A percentile compares a stretch with the other conserved stretches of the same genome.
phyloP scores from a whole-genome alignment of 768 basidiomycete genomes.

The Rhizopogon roseolus region DNA sequence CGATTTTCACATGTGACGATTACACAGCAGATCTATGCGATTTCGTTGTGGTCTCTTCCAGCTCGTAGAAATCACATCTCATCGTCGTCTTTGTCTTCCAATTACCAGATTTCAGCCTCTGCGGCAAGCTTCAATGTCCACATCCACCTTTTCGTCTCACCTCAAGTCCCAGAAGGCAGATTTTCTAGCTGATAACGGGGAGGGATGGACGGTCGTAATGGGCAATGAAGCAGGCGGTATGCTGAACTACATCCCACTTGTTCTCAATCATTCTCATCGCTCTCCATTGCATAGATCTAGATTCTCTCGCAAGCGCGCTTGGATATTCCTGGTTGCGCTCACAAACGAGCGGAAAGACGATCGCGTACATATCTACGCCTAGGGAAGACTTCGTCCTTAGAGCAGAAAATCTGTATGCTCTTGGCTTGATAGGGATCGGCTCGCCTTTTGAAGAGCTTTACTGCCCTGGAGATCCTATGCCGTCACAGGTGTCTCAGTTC shows the following conservation, averaged over 20 bases:
- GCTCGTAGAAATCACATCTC: too few relatives aligned
- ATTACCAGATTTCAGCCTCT: neutral
- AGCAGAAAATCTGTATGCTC: slow-evolving; percentile 27
- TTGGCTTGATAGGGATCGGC: neutral
- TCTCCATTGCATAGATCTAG: slow-evolving; percentile 60
- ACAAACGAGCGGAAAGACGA: slow-evolving; percentile 40
- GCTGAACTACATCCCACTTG: neutral
- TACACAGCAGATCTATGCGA: too few relatives aligned
- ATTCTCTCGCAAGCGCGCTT: slow-evolving; percentile 82
- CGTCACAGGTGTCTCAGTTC: slow-evolving; percentile 46
- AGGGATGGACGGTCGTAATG: slow-evolving; percentile 82
- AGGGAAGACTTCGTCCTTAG: slow-evolving; percentile 71
- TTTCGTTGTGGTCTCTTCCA: too few relatives aligned
- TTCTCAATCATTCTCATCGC: neutral
- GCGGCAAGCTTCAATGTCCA: slow-evolving; percentile 12
- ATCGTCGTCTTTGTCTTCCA: too few relatives aligned
- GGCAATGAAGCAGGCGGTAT: slow-evolving; percentile 97
- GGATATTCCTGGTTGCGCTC: slow-evolving; percentile 77
- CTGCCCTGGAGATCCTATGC: slow-evolving; percentile 54
- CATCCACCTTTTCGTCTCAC: slow-evolving; percentile 30
- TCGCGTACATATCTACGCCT: slow-evolving; percentile 71
- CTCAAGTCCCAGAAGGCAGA: slow-evolving; percentile 45
- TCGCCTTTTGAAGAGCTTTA: slow-evolving; percentile 49
- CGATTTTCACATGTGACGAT: too few relatives aligned
- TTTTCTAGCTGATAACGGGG: slow-evolving; percentile 56